These are phyloP conservation scores for Boletus tomentosulus DNA, from an alignment of 768 basidiomycete genomes.

Conservation along the genomic window DNA sequence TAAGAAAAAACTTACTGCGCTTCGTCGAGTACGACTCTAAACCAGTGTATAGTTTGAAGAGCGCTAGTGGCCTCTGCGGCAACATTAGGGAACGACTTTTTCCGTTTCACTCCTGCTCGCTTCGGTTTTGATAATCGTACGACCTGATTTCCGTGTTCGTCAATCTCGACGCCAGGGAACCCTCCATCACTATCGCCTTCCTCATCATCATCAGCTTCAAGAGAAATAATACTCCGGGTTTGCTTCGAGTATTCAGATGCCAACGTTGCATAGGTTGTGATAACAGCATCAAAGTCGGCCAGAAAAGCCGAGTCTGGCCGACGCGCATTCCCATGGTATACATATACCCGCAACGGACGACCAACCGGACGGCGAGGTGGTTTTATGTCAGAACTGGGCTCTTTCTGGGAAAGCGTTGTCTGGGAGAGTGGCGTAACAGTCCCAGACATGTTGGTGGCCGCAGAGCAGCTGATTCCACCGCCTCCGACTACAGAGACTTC, in stretches of 20 bases:
- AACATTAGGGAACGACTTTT: slow-evolving; percentile 44
- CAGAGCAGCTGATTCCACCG: slow-evolving; percentile 40
- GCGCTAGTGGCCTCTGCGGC: slow-evolving; percentile 62
- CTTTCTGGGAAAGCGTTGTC: slow-evolving; percentile 31
- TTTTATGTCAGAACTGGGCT: slow-evolving; percentile 22
- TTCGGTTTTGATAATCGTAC: slow-evolving; percentile 60
- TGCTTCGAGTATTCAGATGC: slow-evolving; percentile 95
- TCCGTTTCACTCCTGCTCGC: slow-evolving; percentile 64
- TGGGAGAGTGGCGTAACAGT: slow-evolving; percentile 35
- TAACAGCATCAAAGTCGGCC: slow-evolving; percentile 93
- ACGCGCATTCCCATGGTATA: slow-evolving; percentile 92
- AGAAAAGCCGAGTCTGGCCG: slow-evolving; percentile 82
- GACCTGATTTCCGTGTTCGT: slow-evolving; percentile 63
- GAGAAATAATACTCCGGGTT: slow-evolving; percentile 53
- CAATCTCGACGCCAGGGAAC: slow-evolving; percentile 57
- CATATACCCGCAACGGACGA: slow-evolving; percentile 74
- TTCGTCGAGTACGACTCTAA: slow-evolving; percentile 89
- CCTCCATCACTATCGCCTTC: slow-evolving; percentile 64
- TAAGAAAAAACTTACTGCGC: slow-evolving; percentile 77
- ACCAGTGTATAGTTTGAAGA: slow-evolving; percentile 94
- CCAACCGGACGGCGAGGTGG: slow-evolving; percentile 36
- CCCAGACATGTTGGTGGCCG: slow-evolving; percentile 32
- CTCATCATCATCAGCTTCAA: slow-evolving; percentile 64
- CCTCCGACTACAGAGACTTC: slow-evolving; percentile 83
- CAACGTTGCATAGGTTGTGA: slow-evolving; percentile 95